Percentiles rank a stretch among this genome's conserved stretches.
Evolutionary conservation across 176 grass and related monocot genomes (phyloP).

Genomic region (Hsuehochloa calcarea): DNA sequence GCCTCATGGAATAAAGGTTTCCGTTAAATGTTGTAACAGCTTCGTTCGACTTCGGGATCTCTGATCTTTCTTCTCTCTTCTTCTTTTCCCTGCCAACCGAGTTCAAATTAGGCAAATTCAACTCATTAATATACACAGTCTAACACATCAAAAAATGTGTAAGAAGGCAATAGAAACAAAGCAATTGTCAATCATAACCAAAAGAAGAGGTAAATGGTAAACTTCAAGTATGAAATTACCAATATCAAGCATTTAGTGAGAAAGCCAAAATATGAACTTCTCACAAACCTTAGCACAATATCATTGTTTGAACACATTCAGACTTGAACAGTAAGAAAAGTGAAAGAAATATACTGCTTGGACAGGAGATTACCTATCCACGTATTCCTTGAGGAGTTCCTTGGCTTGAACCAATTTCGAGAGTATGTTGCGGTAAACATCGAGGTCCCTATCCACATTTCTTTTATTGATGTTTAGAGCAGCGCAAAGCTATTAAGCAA

Average conservation of each 20-base stretch:
- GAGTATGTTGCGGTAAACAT: conserved; percentile 95
- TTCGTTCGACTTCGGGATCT: conserved; percentile 67
- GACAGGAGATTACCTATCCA: conserved; percentile 65
- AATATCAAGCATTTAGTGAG: not conserved
- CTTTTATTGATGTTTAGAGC: conserved; percentile 87
- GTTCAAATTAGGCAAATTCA: conserved; percentile 12
- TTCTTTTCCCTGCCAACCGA: conserved; percentile 81
- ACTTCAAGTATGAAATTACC: not conserved
- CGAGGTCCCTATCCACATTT: conserved; percentile 95
- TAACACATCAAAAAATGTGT: not conserved
- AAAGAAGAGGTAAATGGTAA: not conserved
- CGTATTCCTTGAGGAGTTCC: conserved; percentile 98
- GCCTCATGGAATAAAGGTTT: conserved; percentile 49
- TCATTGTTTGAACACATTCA: not conserved
- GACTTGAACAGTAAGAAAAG: not conserved
- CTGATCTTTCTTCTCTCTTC: conserved; percentile 90
- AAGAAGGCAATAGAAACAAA: not conserved
- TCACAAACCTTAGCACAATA: not conserved
- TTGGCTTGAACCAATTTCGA: conserved; percentile 97
- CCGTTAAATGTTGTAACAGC: conserved; percentile 74
- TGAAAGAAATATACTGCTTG: conserved; percentile 11
- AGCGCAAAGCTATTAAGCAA: conserved; percentile 67
- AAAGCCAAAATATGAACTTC: not conserved
- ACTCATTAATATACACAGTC: not conserved
- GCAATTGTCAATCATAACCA: not conserved